Conservation (phyloP, 495 filamentous ascomycete species). For the Jackrogersella minutella region DNA sequence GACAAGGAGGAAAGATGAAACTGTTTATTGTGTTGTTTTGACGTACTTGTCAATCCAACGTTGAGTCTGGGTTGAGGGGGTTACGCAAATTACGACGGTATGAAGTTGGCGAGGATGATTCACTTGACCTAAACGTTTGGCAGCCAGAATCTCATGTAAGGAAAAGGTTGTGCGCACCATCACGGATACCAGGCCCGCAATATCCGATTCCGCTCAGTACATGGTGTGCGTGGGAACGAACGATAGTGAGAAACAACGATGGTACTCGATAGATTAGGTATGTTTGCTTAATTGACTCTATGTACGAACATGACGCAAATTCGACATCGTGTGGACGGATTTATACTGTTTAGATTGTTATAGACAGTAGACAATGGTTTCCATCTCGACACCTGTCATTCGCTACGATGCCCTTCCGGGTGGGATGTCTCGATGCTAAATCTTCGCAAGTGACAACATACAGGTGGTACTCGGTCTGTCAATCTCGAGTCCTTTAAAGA, state of each 20-base stretch:
- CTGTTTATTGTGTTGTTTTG: no score
- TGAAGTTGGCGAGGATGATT: no score
- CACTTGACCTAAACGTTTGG: not conserved
- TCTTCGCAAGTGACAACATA: slow-evolving; percentile 17
- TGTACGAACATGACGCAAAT: not conserved
- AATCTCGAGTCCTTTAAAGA: slow-evolving; percentile 15
- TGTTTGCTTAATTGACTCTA: not conserved
- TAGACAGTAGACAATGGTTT: slow-evolving; percentile 21
- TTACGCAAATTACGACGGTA: no score
- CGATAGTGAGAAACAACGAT: not conserved
- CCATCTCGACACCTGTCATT: slow-evolving; percentile 22
- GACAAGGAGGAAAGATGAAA: not conserved
- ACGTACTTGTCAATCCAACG: no score
- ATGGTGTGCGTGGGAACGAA: not conserved
- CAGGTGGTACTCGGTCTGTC: slow-evolving; percentile 20
- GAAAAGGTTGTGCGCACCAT: not conserved
- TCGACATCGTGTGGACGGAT: not conserved
- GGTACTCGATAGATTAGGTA: not conserved
- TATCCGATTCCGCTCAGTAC: not conserved
- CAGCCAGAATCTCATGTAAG: not conserved
- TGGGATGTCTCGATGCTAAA: slow-evolving; percentile 18
- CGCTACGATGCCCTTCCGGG: slow-evolving; percentile 24
- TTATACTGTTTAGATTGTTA: slow-evolving; percentile 19
- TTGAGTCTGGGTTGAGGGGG: not conserved
- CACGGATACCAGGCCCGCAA: not conserved